These are phyloP conservation scores for Penicillium steckii DNA, from an alignment of 495 filamentous ascomycete genomes.

Conservation along the genomic window DNA sequence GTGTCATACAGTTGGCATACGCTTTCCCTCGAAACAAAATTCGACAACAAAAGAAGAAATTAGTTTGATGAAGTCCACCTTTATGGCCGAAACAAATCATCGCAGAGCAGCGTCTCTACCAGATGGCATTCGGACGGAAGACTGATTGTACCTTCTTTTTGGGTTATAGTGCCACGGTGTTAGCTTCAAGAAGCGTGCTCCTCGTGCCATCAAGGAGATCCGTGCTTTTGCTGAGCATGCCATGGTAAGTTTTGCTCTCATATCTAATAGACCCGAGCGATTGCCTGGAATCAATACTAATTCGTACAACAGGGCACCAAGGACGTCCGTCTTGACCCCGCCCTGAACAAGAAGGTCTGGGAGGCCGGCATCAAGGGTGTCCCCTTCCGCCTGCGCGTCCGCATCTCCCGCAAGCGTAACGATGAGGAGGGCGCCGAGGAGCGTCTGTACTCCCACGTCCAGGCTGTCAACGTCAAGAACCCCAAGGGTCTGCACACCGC, in stretches of 20 bases:
- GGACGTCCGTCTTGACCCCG: constrained; percentile 96
- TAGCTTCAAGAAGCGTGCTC: constrained; percentile 99
- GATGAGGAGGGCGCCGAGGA: constrained; percentile 99
- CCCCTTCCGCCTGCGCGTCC: constrained; percentile 91
- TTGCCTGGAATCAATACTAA: not conserved
- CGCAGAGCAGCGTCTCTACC: constrained; percentile 32
- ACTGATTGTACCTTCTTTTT: constrained; percentile 50
- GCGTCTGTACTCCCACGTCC: constrained; percentile 97
- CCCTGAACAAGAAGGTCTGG: constrained; percentile 99
- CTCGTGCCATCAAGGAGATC: constrained; percentile 98
- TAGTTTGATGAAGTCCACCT: constrained; percentile 74
- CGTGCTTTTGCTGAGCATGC: constrained; percentile 83
- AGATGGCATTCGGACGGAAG: constrained; percentile 63
- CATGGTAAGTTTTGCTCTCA: constrained; percentile 70
- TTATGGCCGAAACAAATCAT: constrained; percentile 43
- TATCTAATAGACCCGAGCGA: constrained; percentile 1
- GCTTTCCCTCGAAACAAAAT: constrained; percentile 23
- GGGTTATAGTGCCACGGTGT: constrained; percentile 82
- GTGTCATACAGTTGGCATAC: constrained; percentile 16
- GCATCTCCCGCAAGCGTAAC: constrained; percentile 99
- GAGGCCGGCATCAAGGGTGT: constrained; percentile 98
- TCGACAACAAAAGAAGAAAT: constrained; percentile 44
- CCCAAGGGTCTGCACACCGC: constrained; percentile 93
- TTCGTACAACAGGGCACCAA: constrained; percentile 70
- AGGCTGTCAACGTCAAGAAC: constrained; percentile 99